Percentiles rank a stretch among this genome's conserved stretches.
phyloP scores from a whole-genome alignment of 202 grass and related monocot species.

The Panicum virgatum region DNA sequence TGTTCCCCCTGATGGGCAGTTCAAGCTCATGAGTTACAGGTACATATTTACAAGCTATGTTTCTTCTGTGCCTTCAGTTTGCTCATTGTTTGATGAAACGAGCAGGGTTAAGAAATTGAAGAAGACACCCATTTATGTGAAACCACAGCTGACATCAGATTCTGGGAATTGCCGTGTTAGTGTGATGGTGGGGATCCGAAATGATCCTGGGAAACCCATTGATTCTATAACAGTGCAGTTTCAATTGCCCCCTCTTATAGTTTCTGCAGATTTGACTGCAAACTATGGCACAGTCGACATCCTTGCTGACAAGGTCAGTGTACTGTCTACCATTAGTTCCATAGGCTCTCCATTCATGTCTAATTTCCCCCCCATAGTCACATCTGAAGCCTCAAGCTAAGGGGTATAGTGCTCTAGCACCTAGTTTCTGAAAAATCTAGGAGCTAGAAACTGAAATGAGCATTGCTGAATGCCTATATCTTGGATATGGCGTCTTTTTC shows the following conservation, averaged over 20 bases:
- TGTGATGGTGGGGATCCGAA: constrained; percentile 79
- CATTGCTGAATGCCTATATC: not conserved
- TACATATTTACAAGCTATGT: constrained; percentile 23
- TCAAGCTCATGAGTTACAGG: constrained; percentile 98
- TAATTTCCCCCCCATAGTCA: not conserved
- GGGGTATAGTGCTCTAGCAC: not conserved
- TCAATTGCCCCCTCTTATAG: constrained; percentile 71
- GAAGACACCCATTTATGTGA: constrained; percentile 87
- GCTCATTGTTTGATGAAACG: constrained; percentile 29
- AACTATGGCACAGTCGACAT: constrained; percentile 91
- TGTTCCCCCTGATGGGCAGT: constrained; percentile 86
- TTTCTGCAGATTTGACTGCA: constrained; percentile 88
- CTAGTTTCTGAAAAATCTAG: not conserved
- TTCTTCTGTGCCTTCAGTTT: constrained; percentile 16
- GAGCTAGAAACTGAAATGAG: constrained; percentile 18
- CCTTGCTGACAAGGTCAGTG: constrained; percentile 80
- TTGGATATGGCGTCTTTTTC: not conserved
- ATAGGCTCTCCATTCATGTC: not conserved
- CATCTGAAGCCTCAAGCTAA: not conserved
- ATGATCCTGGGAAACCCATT: constrained; percentile 96
- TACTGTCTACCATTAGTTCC: constrained; percentile 5
- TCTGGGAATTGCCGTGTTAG: constrained; percentile 82
- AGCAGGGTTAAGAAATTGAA: constrained; percentile 87
- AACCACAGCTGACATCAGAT: constrained; percentile 80
- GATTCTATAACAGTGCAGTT: constrained; percentile 90